These are phyloP conservation scores for Xerocomus brunneocitrinus DNA, from an alignment of 768 basidiomycete genomes.

Conservation along the genomic window DNA sequence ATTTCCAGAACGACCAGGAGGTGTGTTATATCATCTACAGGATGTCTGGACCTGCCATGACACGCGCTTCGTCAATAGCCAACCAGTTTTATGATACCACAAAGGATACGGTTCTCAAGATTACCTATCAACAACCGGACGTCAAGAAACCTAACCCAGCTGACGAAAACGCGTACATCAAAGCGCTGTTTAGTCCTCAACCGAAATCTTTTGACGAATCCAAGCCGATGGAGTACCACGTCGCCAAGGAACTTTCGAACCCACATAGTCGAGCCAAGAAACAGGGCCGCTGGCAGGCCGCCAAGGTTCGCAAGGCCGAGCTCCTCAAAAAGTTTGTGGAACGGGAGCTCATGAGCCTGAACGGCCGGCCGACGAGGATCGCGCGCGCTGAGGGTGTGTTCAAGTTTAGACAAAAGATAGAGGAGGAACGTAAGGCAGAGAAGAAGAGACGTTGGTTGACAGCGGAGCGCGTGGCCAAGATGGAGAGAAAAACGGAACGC, in stretches of 20 bases:
- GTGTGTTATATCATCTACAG: slow-evolving; percentile 7
- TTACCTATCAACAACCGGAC: slow-evolving; percentile 67
- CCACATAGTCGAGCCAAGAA: slow-evolving; percentile 82
- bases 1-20: slow-evolving; percentile 34
- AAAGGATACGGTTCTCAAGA: slow-evolving; percentile 53
- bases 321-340: slow-evolving; percentile 51
- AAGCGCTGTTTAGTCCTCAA: slow-evolving; percentile 40
- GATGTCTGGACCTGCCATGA: slow-evolving; percentile 3
- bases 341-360: slow-evolving; percentile 50
- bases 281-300: slow-evolving; percentile 67
- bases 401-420: slow-evolving; percentile 62
- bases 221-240: slow-evolving; percentile 60
- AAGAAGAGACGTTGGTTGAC: slow-evolving; percentile 53
- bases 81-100: slow-evolving; percentile 58
- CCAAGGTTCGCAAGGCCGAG: slow-evolving; percentile 41
- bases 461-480: slow-evolving; percentile 34
- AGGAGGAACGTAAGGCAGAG: slow-evolving; percentile 53
- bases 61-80: slow-evolving; percentile 14
- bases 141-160: slow-evolving; percentile 36
- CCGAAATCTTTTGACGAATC: slow-evolving; percentile 44
- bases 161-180: slow-evolving; percentile 57
- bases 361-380: slow-evolving; percentile 56
- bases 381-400: slow-evolving; percentile 71
- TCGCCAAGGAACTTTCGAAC: slow-evolving; percentile 70
- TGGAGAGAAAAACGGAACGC: slow-evolving; percentile 33